Percentiles rank a stretch among this genome's conserved stretches.
Evolutionary conservation across 169 alveolate genomes (phyloP).

Genomic region (Plasmodium gonderi): DNA sequence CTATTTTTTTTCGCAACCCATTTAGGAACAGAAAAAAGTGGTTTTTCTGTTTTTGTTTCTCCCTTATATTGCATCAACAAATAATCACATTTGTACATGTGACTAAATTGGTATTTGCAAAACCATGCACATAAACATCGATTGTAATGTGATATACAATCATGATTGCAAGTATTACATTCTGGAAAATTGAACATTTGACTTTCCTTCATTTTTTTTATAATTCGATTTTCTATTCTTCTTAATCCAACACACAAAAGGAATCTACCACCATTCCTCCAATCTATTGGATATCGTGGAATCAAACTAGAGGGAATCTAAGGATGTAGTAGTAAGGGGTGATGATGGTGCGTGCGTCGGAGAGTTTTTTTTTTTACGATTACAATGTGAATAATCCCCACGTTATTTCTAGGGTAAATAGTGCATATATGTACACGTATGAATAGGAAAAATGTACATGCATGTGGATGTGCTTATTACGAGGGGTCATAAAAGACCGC

Average conservation of each 20-base stretch:
- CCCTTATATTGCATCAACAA: slow-evolving; percentile 80
- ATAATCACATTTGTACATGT: slow-evolving; percentile 74
- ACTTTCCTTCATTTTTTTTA: slow-evolving; percentile 79
- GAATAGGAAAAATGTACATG: neutral
- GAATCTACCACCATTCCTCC: slow-evolving; percentile 92
- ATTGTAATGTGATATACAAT: slow-evolving; percentile 81
- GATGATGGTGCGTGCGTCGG: too few relatives aligned
- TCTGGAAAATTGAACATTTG: slow-evolving; percentile 80
- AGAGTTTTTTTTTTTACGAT: too few relatives aligned
- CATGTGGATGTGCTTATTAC: neutral
- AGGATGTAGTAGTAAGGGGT: neutral
- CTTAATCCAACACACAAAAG: slow-evolving; percentile 86
- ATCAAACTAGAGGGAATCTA: slow-evolving; percentile 88
- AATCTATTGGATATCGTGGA: slow-evolving; percentile 89
- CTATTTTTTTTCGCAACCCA: slow-evolving; percentile 79
- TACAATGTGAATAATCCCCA: too few relatives aligned
- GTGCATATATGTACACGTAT: neutral
- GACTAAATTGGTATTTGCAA: slow-evolving; percentile 51
- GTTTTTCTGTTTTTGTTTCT: slow-evolving; percentile 77
- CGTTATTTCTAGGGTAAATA: too few relatives aligned
- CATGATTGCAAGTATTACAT: slow-evolving; percentile 82
- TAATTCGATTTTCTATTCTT: slow-evolving; percentile 82
- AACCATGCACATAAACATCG: slow-evolving; percentile 84
- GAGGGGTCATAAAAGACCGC: too few relatives aligned
- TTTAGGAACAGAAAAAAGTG: slow-evolving; percentile 77